Evolutionary conservation across 2,329 filamentous ascomycete genomes (phyloP).

Genomic region (Talaromyces sp.): DNA sequence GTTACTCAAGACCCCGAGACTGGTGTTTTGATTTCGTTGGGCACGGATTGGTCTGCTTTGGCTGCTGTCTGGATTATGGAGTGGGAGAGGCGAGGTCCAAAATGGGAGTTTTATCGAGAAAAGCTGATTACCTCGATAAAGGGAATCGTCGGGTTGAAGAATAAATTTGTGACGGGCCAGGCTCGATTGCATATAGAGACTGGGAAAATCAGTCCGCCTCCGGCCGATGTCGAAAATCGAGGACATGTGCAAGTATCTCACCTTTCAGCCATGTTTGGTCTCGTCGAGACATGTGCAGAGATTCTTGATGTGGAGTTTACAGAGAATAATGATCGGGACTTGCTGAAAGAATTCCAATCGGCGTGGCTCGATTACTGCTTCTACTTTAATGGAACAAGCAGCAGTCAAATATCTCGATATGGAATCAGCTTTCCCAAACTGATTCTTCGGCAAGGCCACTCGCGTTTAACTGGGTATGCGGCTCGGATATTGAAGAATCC

Average conservation of each 20-base stretch:
- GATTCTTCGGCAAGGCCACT: constrained; percentile 54
- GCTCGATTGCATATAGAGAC: constrained; percentile 50
- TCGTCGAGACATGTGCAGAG: constrained; percentile 56
- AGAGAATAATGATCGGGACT: constrained; percentile 22
- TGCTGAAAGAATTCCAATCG: constrained; percentile 46
- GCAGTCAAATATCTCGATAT: constrained; percentile 52
- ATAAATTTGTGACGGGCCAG: constrained; percentile 57
- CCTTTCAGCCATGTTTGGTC: constrained; percentile 55
- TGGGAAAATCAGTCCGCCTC: constrained; percentile 50
- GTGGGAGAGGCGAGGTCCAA: constrained; percentile 54
- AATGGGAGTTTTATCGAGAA: constrained; percentile 49
- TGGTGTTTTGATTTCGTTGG: constrained; percentile 49
- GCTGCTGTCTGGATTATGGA: constrained; percentile 57
- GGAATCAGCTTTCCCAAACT: constrained; percentile 46
- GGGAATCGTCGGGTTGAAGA: constrained; percentile 52
- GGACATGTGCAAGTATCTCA: constrained; percentile 53
- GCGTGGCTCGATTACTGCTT: constrained; percentile 59
- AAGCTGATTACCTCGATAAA: constrained; percentile 48
- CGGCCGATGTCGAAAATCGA: constrained; percentile 48
- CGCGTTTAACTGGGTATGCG: constrained; percentile 54
- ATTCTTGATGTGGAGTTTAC: constrained; percentile 47
- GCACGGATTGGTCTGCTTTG: constrained; percentile 57
- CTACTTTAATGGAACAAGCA: constrained; percentile 49
- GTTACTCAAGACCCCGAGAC: constrained; percentile 39
- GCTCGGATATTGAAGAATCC: constrained; percentile 42